A percentile compares a stretch with the other conserved stretches of the same genome.
Evolutionary conservation across 2,329 filamentous ascomycete species (phyloP).

Genomic region (Setomelanomma holmii): DNA sequence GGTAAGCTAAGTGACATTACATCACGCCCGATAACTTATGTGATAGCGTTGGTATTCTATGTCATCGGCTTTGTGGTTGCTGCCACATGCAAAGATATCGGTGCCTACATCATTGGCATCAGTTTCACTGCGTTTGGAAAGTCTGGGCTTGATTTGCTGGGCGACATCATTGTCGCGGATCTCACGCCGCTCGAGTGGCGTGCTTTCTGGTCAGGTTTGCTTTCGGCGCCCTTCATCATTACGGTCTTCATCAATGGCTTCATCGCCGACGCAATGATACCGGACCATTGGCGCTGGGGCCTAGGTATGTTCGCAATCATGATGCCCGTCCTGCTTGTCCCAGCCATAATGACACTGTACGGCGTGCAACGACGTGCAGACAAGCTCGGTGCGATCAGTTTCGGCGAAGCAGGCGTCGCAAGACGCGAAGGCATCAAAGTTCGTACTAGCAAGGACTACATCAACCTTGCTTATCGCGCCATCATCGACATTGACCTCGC

Average conservation of each 20-base stretch:
- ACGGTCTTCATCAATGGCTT: constrained; percentile 53
- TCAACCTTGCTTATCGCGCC: constrained; percentile 26
- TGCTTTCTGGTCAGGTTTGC: constrained; percentile 29
- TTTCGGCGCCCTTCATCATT: constrained; percentile 45
- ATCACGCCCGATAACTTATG: constrained; percentile 41
- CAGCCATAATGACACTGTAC: constrained; percentile 36
- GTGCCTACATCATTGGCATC: constrained; percentile 32
- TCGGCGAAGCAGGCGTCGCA: constrained; percentile 18
- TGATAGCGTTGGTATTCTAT: constrained; percentile 47
- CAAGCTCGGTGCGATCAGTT: constrained; percentile 23
- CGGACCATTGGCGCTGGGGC: constrained; percentile 42
- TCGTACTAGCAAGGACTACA: constrained; percentile 7
- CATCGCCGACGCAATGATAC: constrained; percentile 50
- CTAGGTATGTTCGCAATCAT: constrained; percentile 37
- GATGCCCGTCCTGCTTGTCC: constrained; percentile 25
- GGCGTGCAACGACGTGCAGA: constrained; percentile 24
- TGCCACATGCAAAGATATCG: constrained; percentile 20
- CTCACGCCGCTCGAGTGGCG: constrained; percentile 39
- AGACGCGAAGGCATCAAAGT: constrained; percentile 12
- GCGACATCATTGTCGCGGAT: constrained; percentile 39
- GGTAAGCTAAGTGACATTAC: constrained; percentile 34
- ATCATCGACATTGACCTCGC: constrained; percentile 27
- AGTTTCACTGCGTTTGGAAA: constrained; percentile 37
- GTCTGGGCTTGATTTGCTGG: constrained; percentile 35
- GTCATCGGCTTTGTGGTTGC: constrained; percentile 25